A percentile compares a stretch with the other conserved stretches of the same genome.
These are phyloP conservation scores for Aspergillus bombycis DNA, from an alignment of 2,329 filamentous ascomycete species.

Conservation along the genomic window DNA sequence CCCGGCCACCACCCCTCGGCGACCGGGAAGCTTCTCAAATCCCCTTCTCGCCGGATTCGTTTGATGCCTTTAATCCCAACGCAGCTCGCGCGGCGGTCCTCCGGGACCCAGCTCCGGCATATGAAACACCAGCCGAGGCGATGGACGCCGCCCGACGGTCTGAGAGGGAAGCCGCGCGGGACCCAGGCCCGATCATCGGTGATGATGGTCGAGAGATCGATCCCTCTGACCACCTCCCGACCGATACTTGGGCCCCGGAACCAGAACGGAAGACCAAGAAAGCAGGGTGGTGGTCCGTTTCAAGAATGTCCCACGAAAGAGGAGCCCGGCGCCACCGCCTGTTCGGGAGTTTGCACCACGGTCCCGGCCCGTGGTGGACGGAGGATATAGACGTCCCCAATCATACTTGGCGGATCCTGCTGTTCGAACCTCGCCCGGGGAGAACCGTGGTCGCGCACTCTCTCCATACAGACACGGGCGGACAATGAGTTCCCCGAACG, in stretches of 20 bases:
- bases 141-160: constrained; percentile 42
- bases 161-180: constrained; percentile 44
- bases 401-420: constrained; percentile 12
- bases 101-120: constrained; percentile 38
- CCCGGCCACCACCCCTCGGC: constrained; percentile 50
- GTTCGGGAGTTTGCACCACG: constrained; percentile 13
- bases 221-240: constrained; percentile 66
- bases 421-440: constrained; percentile 8
- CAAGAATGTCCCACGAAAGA: constrained; percentile 41
- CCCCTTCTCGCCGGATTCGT: constrained; percentile 65
- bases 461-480: constrained; percentile 24
- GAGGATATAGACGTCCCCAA: constrained; percentile 14
- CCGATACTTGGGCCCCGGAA: constrained; percentile 68
- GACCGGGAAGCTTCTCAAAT: constrained; percentile 48
- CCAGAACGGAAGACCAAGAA: constrained; percentile 61
- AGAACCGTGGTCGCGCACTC: constrained; percentile 24
- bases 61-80: constrained; percentile 60
- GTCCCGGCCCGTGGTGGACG: not conserved
- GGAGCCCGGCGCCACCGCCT: constrained; percentile 24
- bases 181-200: constrained; percentile 62
- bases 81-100: constrained; percentile 36
- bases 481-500: constrained; percentile 30
- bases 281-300: constrained; percentile 54
- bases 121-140: constrained; percentile 43
- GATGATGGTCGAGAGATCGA: constrained; percentile 68